These are phyloP conservation scores for Plantago lanceolata DNA, from an alignment of 305 asterid genomes.

Conservation along the genomic window DNA sequence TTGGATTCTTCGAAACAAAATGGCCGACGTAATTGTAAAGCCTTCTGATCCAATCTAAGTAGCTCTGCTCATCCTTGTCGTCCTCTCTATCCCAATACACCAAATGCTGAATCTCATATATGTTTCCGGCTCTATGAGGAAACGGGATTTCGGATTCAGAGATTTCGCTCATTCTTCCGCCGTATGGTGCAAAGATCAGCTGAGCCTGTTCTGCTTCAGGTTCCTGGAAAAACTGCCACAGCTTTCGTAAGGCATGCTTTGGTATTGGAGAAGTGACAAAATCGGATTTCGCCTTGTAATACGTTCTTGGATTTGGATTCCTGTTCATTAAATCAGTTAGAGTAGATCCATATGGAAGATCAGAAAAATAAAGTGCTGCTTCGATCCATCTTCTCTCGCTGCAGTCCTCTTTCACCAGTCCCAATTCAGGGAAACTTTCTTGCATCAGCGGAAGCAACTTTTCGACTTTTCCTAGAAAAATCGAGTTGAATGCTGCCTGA, in stretches of 20 bases:
- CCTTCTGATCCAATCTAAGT: conserved; percentile 35
- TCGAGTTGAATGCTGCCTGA: conserved; percentile 35
- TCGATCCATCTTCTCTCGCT: conserved; percentile 35
- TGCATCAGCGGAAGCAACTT: conserved; percentile 31
- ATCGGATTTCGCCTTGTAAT: conserved; percentile 46
- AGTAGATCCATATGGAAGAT: conserved; percentile 40
- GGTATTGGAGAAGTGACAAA: conserved; percentile 32
- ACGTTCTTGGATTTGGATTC: conserved; percentile 31
- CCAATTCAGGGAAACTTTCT: conserved; percentile 37
- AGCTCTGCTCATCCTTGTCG: conserved; percentile 22
- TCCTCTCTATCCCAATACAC: conserved; percentile 35
- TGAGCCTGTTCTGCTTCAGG: conserved; percentile 30
- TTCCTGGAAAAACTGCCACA: conserved; percentile 31
- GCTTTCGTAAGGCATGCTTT: conserved; percentile 24
- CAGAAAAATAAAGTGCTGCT: conserved; percentile 32
- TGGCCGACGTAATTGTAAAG: conserved; percentile 29
- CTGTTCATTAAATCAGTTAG: conserved; percentile 28
- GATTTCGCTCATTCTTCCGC: conserved; percentile 40
- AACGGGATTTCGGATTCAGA: conserved; percentile 31
- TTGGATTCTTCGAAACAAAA: conserved; percentile 41
- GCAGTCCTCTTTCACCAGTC: conserved; percentile 33
- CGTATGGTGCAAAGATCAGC: conserved; percentile 36
- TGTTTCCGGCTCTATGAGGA: conserved; percentile 39
- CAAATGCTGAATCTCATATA: conserved; percentile 39
- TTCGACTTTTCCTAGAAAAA: conserved; percentile 32